Evolutionary conservation across 768 basidiomycete genomes (phyloP), one percentile per base, ranked within the genome.

Genomic region (Saitozyma podzolica): DNA sequence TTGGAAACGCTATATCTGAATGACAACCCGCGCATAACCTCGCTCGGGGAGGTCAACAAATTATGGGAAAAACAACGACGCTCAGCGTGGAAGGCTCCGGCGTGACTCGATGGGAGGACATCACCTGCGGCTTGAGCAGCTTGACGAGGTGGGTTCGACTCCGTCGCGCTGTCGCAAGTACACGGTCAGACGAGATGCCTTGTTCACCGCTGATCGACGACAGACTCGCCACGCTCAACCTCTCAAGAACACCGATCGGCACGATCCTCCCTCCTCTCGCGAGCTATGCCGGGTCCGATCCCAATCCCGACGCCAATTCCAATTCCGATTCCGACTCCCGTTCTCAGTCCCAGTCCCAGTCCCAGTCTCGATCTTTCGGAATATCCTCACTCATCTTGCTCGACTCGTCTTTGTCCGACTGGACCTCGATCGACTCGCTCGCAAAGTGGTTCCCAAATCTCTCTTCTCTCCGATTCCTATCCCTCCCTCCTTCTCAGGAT

Each of bases 21-120:
- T 47, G 63, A 64, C 20, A 73, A 70, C 43, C 50, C 51, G 48
- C 59, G 5, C 51, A 60, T 54, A 2, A 19, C 20, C 8, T 39
- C 39, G 5, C 16, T 60, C 17, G 20, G 6, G 40, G 37, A 60
- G 29, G n/a, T 39, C 3, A 2, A 42, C 6, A 20, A 10, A 6
- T 10, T 4, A 17, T 17, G 52, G 11, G 37, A 17, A 0, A 20
- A 7, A 8, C 42, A 43, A n/a, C 29, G 58, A n/a, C 63, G 9
- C 59, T 78, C 10, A 70, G 66, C 20, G 40, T 78, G 9, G 67
- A 59, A 2, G 70, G 63, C 2, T 75, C 73, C 64, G 61, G 62
- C 8, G 50, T 72, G 9, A 40, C 52, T 0, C 52, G 17, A 2
- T 78, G 76, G 76, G 64, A 59, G 10, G 59, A 63, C 9, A 19